Conservation (phyloP, 2,329 filamentous ascomycete genomes). For the Phoma sp. region DNA sequence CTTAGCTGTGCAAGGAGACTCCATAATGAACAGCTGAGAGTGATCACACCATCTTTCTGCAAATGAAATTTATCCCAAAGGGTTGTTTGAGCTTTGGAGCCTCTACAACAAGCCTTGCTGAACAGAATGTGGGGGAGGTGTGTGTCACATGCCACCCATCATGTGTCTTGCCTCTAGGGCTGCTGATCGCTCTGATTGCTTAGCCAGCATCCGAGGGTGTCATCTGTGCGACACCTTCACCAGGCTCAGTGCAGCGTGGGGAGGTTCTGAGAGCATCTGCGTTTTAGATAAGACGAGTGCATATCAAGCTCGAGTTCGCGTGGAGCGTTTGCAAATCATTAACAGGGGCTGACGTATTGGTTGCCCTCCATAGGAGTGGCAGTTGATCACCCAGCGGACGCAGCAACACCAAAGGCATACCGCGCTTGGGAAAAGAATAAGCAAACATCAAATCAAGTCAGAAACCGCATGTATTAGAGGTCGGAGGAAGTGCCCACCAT, state of each 20-base stretch:
- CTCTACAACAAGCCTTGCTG: neutral
- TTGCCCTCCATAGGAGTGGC: neutral
- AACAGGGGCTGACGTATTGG: neutral
- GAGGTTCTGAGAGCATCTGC: neutral
- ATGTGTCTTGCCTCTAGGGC: slow-evolving; percentile 19
- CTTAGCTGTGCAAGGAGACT: too few relatives aligned
- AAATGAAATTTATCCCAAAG: neutral
- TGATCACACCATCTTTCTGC: neutral
- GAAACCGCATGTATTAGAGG: neutral
- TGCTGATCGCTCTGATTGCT: slow-evolving; percentile 23
- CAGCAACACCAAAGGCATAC: neutral
- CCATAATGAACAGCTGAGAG: too few relatives aligned
- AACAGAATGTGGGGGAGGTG: slow-evolving; percentile 29
- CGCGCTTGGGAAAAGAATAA: neutral
- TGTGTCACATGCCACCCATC: slow-evolving; percentile 31
- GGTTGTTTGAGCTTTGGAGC: neutral
- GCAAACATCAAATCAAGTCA: neutral
- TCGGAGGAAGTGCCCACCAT: neutral
- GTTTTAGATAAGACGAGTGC: slow-evolving; percentile 10
- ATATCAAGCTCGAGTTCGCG: slow-evolving; percentile 1
- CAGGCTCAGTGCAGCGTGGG: slow-evolving; percentile 9
- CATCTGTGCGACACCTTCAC: slow-evolving; percentile 24
- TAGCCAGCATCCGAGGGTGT: slow-evolving; percentile 26
- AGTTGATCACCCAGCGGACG: too few relatives aligned
- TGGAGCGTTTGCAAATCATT: slow-evolving; percentile 6